Evolutionary conservation across 495 filamentous ascomycete genomes (phyloP), one percentile per base, ranked within the genome.

Genomic region (Cercophora samala): DNA sequence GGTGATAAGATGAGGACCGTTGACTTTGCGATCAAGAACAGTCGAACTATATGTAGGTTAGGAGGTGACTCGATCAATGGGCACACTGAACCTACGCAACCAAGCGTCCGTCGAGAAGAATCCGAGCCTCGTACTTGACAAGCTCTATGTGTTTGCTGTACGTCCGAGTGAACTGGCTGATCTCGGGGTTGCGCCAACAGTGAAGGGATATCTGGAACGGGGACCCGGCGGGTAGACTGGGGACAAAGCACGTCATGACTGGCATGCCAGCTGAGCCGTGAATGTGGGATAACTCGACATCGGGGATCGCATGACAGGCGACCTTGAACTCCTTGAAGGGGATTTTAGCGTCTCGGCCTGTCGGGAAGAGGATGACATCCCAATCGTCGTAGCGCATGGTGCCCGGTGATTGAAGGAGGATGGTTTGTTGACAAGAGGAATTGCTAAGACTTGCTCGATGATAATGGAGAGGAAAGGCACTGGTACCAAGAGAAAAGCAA

Each of bases 271-370:
- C 69, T 5, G 79, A 71, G 26, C 81, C 81, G 60, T 82, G 78
- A 26, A 76, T 74, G 65, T 79, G 77, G 42, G 75, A 70, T 55
- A 84, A 77, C 68, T 84, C 82, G 63, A 81, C 74, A 73, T 93
- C 91, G 51, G 86, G 86, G 51, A 88, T 85, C 19, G 90, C 90
- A 76, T 88, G 90, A 76, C 92, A 97, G 69, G 87, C 84, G 18
- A 91, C 93, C 73, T 88, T 90, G 85, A 95, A 97, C 74, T 97
- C 93, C 74, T 93, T 91, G 55, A 94, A 76, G 9, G 92, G 92
- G 19, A 90, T 82, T 64, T 80, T 81, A 59, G 72, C 73, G 68
- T 83, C 80, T 62, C 74, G 75, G 23, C 70, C 75, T 21, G 63
- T 66, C 0, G 91, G 89, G 76, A 96, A 95, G 64, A 97, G 80